phyloP scores from a whole-genome alignment of 805 yeast species.

The Osmozyma mogii region DNA sequence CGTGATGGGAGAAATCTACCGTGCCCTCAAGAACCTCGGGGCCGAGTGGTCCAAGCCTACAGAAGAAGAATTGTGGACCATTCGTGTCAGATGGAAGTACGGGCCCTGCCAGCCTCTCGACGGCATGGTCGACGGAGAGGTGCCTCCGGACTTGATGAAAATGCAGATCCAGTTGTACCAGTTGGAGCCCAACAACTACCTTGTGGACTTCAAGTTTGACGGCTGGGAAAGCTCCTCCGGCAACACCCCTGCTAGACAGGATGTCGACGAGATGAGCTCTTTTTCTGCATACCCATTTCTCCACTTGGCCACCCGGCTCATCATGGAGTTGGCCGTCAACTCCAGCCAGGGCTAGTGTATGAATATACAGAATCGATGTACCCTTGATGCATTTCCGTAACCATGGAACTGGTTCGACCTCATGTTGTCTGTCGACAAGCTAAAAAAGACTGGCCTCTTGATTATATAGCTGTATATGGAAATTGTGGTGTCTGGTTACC shows the following conservation, averaged over 20 bases:
- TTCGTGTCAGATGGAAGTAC: conserved; percentile 89
- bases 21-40: conserved; percentile 86
- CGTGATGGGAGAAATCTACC: conserved; percentile 96
- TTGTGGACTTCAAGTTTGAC: conserved; percentile 95
- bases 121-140: conserved; percentile 16
- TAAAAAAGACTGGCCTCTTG: too few species aligned
- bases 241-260: conserved; percentile 24
- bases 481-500: too few species aligned
- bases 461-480: too few species aligned
- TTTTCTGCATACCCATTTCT: conserved; percentile 93
- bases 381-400: too few species aligned
- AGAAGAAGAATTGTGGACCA: conserved; percentile 94
- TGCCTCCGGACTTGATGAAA: conserved; percentile 75
- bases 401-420: too few species aligned
- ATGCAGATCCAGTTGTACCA: conserved; percentile 97
- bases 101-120: conserved; percentile 17
- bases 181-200: conserved; percentile 88
- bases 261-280: conserved; percentile 70
- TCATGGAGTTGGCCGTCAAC: conserved; percentile 95
- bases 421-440: too few species aligned
- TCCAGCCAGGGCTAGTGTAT: too few species aligned
- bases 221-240: conserved; percentile 73
- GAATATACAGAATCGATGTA: too few species aligned
- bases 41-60: conserved; percentile 97
- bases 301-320: conserved; percentile 83